Evolutionary conservation across 371 early-diverging fungal genomes (phyloP), one percentile per base, ranked within the genome.

Genomic region (Mucor plumbeus): DNA sequence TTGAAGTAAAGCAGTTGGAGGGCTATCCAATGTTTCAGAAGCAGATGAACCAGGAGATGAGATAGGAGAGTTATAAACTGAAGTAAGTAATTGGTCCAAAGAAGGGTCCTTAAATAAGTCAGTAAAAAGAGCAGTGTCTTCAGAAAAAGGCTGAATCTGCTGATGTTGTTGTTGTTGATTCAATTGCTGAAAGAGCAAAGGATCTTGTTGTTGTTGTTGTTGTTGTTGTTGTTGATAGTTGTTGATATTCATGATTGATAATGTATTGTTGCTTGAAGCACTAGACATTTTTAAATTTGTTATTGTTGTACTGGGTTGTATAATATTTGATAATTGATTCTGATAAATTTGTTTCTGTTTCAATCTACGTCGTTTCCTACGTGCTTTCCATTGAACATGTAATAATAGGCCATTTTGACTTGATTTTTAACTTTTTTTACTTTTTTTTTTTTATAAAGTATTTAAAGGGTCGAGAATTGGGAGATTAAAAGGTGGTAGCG

Each of bases 331-430:
- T 62, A 63, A 36, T 67, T 26, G 41, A 34, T 56, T 33, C n/a
- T 63, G 36, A 35, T 62, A 50, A 50, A 26, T 57, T 64, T 43
- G 35, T 63, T 54, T 72, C 61, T 65, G 60, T 47, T 74, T 77
- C 77, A 77, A 70, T 77, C 77, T 65, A 77, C 77, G 74, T 77
- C 77, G 72, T 77, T 77, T 62, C 77, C 77, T 74, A 77, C 77
- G 77, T 77, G 77, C 63, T 77, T 77, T 74, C 77, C 77, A 68
- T 77, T 77, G 57, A 66, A 74, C 77, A 77, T 77, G 58, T 77
- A 77, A 74, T 58, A 77, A 64, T 77, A 77, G 63, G 74, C 75
- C 77, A 77, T 77, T 65, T 72, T 71, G 50, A 70, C 55, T 71
- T 67, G 19, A 44, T 33, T 57, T 58, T 53, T 69, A 36, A 31